Evolutionary conservation across 2,329 filamentous ascomycete genomes (phyloP).

Genomic region (Trichoderma harzianum): DNA sequence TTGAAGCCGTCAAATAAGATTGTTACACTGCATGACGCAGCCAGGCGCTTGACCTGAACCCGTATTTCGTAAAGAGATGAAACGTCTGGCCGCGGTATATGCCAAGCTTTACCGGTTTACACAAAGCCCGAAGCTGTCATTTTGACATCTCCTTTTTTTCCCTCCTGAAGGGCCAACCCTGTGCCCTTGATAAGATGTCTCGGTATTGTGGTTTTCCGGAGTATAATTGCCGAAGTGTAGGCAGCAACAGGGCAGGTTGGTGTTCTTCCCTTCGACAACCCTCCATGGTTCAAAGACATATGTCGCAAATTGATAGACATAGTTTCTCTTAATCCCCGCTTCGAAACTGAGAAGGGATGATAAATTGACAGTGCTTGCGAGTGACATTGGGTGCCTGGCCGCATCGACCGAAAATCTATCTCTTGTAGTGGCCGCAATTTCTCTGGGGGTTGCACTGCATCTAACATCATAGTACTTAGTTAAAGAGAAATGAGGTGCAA

Average conservation of each 20-base stretch:
- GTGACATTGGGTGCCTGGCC: not conserved
- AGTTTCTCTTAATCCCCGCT: not conserved
- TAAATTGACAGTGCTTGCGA: not conserved
- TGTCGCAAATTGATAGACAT: not conserved
- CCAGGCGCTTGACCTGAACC: not conserved
- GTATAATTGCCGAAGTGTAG: not conserved
- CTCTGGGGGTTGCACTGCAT: not conserved
- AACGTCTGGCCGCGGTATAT: not conserved
- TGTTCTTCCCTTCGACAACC: not conserved
- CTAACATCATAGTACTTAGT: not conserved
- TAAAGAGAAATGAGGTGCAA: not conserved
- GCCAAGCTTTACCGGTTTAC: not conserved
- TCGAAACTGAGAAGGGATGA: not conserved
- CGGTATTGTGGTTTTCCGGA: not conserved
- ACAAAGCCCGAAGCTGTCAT: not conserved
- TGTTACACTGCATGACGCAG: not conserved
- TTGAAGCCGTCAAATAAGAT: not conserved
- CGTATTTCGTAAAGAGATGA: not conserved
- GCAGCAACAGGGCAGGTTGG: not conserved
- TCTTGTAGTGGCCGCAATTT: not conserved
- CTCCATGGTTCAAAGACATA: not conserved
- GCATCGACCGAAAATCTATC: not conserved
- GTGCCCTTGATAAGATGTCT: not conserved
- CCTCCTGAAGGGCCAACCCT: not conserved
- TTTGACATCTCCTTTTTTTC: not conserved